Conservation (phyloP, 768 basidiomycete species). For the Lactarius pseudohatsudake region DNA sequence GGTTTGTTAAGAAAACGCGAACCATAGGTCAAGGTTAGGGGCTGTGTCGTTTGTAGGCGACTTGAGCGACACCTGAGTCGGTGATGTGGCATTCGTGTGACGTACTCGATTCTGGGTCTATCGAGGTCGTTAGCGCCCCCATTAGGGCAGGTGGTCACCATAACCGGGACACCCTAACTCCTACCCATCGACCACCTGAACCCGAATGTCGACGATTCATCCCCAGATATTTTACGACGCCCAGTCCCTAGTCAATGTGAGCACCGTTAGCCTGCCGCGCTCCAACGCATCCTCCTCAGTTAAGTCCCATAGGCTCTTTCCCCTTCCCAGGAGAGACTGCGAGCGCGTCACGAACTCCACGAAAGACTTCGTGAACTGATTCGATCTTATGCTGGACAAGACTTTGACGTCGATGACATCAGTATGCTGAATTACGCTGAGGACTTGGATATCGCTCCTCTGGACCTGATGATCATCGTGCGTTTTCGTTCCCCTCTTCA, state of each 20-base stretch:
- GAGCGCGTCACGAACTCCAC: constrained; percentile 12
- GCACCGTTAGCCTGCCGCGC: background rate
- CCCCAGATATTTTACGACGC: constrained; percentile 22
- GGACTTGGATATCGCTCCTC: constrained; percentile 24
- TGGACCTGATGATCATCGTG: constrained; percentile 25
- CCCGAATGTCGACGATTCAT: constrained; percentile 13
- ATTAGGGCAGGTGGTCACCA: no score
- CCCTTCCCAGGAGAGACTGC: constrained; percentile 7
- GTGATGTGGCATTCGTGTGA: no score
- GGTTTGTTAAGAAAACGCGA: background rate
- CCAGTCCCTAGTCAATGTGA: constrained; percentile 14
- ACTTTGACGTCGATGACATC: constrained; percentile 23
- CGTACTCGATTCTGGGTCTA: no score
- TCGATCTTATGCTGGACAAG: constrained; percentile 2
- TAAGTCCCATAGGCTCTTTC: constrained; percentile 6
- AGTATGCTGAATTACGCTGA: constrained; percentile 23
- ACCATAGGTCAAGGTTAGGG: background rate
- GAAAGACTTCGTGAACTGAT: constrained; percentile 17
- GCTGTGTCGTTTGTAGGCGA: background rate
- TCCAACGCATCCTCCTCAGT: background rate
- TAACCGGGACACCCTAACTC: no score
- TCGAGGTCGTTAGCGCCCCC: no score
- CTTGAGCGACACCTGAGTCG: no score
- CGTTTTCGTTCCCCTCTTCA: background rate
- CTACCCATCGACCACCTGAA: background rate